Evolutionary conservation across 1,139 yeast genomes (phyloP).

Genomic region (Yamadazyma trypodendri): DNA sequence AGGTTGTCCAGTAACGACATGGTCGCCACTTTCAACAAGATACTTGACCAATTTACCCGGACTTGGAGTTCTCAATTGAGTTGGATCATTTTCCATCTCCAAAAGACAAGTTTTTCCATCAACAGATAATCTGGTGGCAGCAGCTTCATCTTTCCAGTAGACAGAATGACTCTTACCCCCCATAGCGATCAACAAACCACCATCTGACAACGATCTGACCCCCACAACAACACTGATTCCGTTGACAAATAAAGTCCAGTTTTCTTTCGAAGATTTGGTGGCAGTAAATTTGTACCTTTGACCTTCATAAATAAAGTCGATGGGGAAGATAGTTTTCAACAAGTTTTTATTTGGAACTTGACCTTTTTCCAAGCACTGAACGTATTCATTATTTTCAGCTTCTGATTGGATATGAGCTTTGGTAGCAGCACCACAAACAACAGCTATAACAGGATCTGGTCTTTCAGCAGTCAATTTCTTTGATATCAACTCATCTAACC

Average conservation of each 20-base stretch:
- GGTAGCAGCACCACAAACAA: slow-evolving; percentile 95
- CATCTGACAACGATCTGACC: slow-evolving; percentile 85
- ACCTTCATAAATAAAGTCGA: slow-evolving; percentile 94
- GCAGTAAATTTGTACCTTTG: slow-evolving; percentile 91
- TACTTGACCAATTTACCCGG: slow-evolving; percentile 97
- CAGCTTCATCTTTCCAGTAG: slow-evolving; percentile 97
- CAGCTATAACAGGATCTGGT: slow-evolving; percentile 89
- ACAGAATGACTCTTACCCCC: slow-evolving; percentile 94
- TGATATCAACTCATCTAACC: slow-evolving; percentile 95
- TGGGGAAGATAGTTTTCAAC: slow-evolving; percentile 83
- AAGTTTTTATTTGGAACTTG: slow-evolving; percentile 85
- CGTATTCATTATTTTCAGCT: slow-evolving; percentile 67
- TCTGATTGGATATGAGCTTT: slow-evolving; percentile 85
- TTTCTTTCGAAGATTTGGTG: slow-evolving; percentile 83
- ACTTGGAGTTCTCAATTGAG: slow-evolving; percentile 96
- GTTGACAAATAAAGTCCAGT: slow-evolving; percentile 85
- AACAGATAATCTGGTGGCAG: slow-evolving; percentile 93
- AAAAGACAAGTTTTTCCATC: slow-evolving; percentile 92
- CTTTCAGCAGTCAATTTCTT: slow-evolving; percentile 94
- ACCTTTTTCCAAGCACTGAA: slow-evolving; percentile 81
- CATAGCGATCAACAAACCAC: slow-evolving; percentile 83
- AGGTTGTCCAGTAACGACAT: slow-evolving; percentile 85
- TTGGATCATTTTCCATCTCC: slow-evolving; percentile 96
- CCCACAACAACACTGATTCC: slow-evolving; percentile 90
- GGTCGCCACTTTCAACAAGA: slow-evolving; percentile 94